phyloP scores from a whole-genome alignment of 1,284 basidiomycete species.

The Spongispora temasekensis region DNA sequence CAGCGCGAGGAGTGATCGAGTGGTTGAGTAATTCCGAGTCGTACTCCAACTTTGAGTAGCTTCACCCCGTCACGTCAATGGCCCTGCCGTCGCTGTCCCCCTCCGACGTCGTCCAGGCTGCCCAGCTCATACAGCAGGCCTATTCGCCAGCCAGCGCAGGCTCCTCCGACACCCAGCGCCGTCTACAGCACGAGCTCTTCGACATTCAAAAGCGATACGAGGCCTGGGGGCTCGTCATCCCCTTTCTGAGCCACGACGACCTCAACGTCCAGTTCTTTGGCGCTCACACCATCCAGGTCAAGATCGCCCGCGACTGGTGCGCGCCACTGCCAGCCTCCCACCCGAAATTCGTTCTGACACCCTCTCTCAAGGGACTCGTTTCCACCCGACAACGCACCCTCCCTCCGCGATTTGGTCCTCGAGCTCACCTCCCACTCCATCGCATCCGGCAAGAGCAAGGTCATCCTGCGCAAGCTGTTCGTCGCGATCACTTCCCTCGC shows the following conservation, averaged over 20 bases:
- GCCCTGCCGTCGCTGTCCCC: conserved; percentile 30
- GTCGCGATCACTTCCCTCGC: conserved; percentile 79
- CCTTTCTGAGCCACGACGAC: conserved; percentile 68
- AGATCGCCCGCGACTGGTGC: conserved; percentile 90
- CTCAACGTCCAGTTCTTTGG: conserved; percentile 89
- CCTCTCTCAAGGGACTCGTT: conserved; percentile 71
- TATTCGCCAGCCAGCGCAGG: conserved; percentile 53
- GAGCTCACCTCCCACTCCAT: conserved; percentile 64
- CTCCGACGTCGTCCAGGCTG: conserved; percentile 34
- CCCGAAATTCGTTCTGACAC: no score
- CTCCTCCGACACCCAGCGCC: conserved; percentile 59
- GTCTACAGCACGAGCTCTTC: conserved; percentile 70
- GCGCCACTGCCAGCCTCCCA: no score
- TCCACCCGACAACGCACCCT: conserved; percentile 51
- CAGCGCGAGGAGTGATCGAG: no score
- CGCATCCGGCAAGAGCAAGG: conserved; percentile 52
- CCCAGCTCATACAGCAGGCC: conserved; percentile 61
- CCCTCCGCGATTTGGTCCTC: conserved; percentile 62
- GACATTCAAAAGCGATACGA: conserved; percentile 71
- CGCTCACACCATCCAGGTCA: conserved; percentile 88
- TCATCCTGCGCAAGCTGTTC: conserved; percentile 84
- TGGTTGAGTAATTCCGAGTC: no score
- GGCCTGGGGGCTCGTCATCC: conserved; percentile 79
- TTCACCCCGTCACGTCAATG: conserved; percentile 15
- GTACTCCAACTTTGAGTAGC: no score